These are phyloP conservation scores for Cryphonectria carpinicola DNA, from an alignment of 2,329 filamentous ascomycete species.

Conservation along the genomic window DNA sequence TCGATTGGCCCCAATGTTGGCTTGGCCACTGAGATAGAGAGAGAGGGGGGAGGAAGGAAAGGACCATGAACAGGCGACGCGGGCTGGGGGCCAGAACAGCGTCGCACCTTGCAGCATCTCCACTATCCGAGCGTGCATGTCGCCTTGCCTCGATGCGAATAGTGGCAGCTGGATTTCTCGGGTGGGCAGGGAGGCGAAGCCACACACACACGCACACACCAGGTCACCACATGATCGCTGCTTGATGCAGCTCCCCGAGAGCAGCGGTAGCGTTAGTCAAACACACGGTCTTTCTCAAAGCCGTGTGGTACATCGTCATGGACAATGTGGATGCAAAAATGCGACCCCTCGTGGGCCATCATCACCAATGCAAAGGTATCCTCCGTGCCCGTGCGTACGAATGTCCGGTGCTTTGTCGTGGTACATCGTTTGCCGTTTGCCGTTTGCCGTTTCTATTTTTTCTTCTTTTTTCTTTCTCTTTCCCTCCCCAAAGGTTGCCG, in stretches of 20 bases:
- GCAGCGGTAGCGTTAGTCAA: background rate
- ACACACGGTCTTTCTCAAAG: background rate
- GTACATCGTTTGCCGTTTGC: no score
- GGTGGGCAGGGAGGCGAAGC: background rate
- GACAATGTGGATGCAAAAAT: background rate
- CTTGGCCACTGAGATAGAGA: no score
- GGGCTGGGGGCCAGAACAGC: constrained; percentile 4
- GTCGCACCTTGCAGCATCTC: constrained; percentile 11
- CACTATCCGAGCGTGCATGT: constrained; percentile 21
- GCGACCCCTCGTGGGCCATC: background rate
- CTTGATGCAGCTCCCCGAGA: background rate
- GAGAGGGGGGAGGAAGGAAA: no score
- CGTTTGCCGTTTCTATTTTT: background rate
- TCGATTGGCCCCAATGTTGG: background rate
- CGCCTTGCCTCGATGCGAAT: constrained; percentile 13
- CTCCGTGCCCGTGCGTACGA: background rate
- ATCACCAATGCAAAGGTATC: background rate
- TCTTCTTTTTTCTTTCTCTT: no score
- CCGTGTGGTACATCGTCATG: background rate
- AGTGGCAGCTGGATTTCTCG: background rate
- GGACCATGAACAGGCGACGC: no score
- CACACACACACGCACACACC: no score
- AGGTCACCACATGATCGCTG: background rate
- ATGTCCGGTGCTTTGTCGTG: background rate
- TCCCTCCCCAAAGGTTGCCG: no score